Base-by-base conservation (phyloP, 2,329 filamentous ascomycete species). In the Neoarthrinium moseri region DNA sequence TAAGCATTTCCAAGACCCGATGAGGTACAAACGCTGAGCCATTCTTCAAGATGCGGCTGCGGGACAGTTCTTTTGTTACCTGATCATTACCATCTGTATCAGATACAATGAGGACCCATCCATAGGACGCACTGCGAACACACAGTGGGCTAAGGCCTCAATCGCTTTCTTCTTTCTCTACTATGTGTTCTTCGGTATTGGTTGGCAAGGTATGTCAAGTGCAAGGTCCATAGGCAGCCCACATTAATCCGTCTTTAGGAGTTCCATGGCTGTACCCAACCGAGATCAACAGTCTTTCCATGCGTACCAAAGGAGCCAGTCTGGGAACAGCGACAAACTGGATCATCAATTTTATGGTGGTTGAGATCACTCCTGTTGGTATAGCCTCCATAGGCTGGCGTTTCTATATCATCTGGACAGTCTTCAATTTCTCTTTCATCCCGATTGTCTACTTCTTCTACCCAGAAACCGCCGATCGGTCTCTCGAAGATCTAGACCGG, bases 141-240 rank as follows among this genome's bases (percentile, higher is more conserved):
- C 26, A 10, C 24, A 43, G 13, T 49, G 47, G 47, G 50, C 50
- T 4, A 48, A 50, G 23, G 74, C 67, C 0, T 70, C 69, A 0
- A 67, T 74, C 33, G 69, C 68, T 0, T 76, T 77, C 54, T 74
- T 80, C 58, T 78, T 79, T 58, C 52, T 78, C 6, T 78, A 76
- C 60, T 77, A 77, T 52, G 67, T 77, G 34, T 76, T 75, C 62
- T 78, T 79, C 49, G 74, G 67, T 13, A 70, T 76, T 23, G 72
- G 72, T 6, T 72, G 61, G 69, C 68, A 74, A 30, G 74, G 38
- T 41, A 5, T 4, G 38, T 4, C 18, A 13, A 1, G 21, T 5
- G 10, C 12, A 6, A 7, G 5, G 11, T 39, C 6, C 12, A 6
- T 5, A 8, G 8, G 8, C 8, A n/a, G n/a, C 8, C 13, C 10